These are phyloP conservation scores for Ramaria sp. DNA, from an alignment of 768 basidiomycete species.

Conservation along the genomic window DNA sequence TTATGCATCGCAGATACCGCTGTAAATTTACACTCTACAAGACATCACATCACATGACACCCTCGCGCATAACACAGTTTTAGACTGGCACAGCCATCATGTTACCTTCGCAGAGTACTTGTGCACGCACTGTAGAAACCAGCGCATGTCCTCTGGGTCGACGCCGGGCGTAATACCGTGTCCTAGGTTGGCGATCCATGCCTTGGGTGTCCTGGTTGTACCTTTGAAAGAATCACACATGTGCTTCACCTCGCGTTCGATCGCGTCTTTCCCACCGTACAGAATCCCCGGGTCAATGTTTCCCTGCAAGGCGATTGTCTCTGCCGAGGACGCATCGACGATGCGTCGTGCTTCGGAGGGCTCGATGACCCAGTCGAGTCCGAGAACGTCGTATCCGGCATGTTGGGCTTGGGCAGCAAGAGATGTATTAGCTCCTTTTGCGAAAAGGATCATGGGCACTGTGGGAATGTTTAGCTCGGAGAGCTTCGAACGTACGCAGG, in stretches of 20 bases:
- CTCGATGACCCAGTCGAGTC: conserved; percentile 87
- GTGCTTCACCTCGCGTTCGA: conserved; percentile 75
- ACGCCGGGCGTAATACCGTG: conserved; percentile 97
- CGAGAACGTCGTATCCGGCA: conserved; percentile 77
- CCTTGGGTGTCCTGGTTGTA: conserved; percentile 37
- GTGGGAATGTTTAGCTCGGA: conserved; percentile 37
- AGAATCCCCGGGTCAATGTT: conserved; percentile 87
- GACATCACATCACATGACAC: not conserved
- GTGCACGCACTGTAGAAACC: conserved; percentile 86
- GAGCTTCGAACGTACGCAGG: conserved; percentile 53
- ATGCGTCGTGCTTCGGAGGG: conserved; percentile 56
- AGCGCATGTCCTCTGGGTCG: conserved; percentile 83
- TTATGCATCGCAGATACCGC: not conserved
- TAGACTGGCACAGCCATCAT: not conserved
- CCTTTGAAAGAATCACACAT: conserved; percentile 68
- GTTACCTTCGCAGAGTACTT: conserved; percentile 47
- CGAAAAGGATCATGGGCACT: conserved; percentile 84
- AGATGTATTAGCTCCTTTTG: conserved; percentile 77
- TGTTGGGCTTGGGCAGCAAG: conserved; percentile 35
- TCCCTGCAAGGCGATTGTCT: conserved; percentile 69
- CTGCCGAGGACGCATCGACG: conserved; percentile 32
- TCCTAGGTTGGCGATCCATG: conserved; percentile 97
- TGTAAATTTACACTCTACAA: not conserved
- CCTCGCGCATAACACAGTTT: not conserved
- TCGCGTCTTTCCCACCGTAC: conserved; percentile 78